phyloP scores from a whole-genome alignment of 805 yeast species.

The Kregervanrija fluxuum region DNA sequence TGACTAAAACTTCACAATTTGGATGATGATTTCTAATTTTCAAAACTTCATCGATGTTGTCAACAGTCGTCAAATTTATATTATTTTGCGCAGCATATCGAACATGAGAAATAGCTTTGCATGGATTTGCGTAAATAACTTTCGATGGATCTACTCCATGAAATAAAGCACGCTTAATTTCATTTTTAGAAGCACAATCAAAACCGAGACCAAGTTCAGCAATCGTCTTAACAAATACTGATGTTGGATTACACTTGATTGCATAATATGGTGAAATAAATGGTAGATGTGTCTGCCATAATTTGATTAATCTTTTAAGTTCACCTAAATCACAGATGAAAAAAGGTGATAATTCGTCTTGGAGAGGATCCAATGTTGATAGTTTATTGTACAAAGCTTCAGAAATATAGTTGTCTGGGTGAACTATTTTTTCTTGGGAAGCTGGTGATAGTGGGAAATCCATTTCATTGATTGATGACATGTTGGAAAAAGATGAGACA shows the following conservation, averaged over 20 bases:
- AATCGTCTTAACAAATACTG: conserved; percentile 48
- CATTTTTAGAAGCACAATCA: conserved; percentile 90
- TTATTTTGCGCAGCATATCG: conserved; percentile 54
- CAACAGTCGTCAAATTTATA: conserved; percentile 79
- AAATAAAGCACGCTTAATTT: conserved; percentile 59
- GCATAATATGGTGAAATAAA: conserved; percentile 85
- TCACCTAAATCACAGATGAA: conserved; percentile 82
- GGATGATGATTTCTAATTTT: conserved; percentile 64
- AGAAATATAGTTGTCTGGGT: no score
- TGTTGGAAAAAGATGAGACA: no score
- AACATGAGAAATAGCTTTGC: conserved; percentile 79
- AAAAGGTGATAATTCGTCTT: conserved; percentile 67
- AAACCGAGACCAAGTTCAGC: conserved; percentile 64
- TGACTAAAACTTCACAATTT: conserved; percentile 57
- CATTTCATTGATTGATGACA: no score
- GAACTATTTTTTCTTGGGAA: no score
- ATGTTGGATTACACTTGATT: conserved; percentile 85
- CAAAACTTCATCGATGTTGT: conserved; percentile 75
- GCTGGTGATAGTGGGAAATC: no score
- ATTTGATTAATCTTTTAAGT: conserved; percentile 48
- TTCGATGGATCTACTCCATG: conserved; percentile 58
- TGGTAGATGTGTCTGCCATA: conserved; percentile 65
- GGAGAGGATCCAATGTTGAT: no score
- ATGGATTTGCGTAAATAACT: conserved; percentile 89
- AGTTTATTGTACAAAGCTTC: no score